Evolutionary conservation across 345 rosid species (phyloP).

Genomic region (Odontarrhena argentea): DNA sequence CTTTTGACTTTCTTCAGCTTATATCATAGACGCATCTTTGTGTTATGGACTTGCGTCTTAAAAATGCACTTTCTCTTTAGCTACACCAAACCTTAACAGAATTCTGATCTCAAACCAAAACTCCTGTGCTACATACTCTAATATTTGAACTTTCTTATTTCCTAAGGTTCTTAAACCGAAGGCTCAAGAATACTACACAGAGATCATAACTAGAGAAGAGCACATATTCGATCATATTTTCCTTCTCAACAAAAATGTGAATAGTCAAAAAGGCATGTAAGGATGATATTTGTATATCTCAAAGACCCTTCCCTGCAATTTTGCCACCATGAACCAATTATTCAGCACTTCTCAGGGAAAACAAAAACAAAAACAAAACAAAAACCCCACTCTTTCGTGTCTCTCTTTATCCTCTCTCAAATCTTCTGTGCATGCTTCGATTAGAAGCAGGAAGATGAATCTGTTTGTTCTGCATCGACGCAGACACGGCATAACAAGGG

Average conservation of each 20-base stretch:
- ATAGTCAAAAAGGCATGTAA: neutral
- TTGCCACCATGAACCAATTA: conserved; percentile 29
- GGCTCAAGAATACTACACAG: neutral
- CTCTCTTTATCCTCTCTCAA: conserved; percentile 31
- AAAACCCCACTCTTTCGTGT: conserved; percentile 18
- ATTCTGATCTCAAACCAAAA: neutral
- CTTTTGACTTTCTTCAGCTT: no score
- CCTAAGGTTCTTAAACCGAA: neutral
- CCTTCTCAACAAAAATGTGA: conserved; percentile 24
- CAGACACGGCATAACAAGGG: conserved; percentile 28
- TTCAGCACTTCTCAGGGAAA: conserved; percentile 33
- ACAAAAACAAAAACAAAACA: neutral
- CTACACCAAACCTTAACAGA: neutral
- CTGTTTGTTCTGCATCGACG: conserved; percentile 32
- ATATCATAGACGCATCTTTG: no score
- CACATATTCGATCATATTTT: neutral
- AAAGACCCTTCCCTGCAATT: conserved; percentile 33
- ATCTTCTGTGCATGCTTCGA: conserved; percentile 23
- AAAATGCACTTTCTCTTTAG: no score
- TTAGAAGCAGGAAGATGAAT: conserved; percentile 22
- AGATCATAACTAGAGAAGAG: neutral
- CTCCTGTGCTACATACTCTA: neutral
- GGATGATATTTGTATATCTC: conserved; percentile 25
- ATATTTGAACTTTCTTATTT: neutral
- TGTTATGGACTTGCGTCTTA: no score